Percentiles rank a stretch among this genome's conserved stretches.
Evolutionary conservation across 225 moss, liverwort and hornwort genomes (phyloP).

Genomic region (Straminergon stramineum): DNA sequence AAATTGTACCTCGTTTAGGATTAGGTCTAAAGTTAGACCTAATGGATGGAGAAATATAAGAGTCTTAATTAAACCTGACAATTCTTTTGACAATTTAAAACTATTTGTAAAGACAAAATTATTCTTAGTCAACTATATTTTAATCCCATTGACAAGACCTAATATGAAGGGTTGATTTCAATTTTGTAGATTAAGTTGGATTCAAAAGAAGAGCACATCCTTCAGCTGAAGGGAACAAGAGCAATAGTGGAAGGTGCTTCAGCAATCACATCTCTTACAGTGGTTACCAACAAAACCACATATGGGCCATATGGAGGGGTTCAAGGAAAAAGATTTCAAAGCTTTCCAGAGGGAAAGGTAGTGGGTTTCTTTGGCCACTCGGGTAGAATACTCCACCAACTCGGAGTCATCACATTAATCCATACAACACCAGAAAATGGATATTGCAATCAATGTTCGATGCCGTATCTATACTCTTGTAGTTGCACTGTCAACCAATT

Average conservation of each 20-base stretch:
- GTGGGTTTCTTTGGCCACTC: not conserved
- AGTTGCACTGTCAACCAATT: rapidly evolving
- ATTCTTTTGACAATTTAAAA: no score
- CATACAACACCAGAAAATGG: not conserved
- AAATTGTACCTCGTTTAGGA: no score
- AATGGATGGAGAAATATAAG: not conserved
- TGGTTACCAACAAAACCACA: not conserved
- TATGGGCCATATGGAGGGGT: not conserved
- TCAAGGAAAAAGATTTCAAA: not conserved
- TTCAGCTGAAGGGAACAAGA: not conserved
- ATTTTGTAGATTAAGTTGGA: not conserved
- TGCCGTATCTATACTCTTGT: not conserved
- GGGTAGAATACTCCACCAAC: not conserved
- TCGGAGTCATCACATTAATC: not conserved
- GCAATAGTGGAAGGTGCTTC: not conserved
- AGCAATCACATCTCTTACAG: not conserved
- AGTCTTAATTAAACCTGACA: rapidly evolving
- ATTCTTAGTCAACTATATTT: not conserved
- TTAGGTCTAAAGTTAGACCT: not conserved
- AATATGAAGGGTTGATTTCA: not conserved
- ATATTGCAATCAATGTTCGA: not conserved
- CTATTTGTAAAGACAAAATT: rapidly evolving
- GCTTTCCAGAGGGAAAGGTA: not conserved
- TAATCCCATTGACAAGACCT: rapidly evolving
- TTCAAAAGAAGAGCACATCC: not conserved